Evolutionary conservation across 805 yeast genomes (phyloP).

Genomic region (Pichia manshurica): DNA sequence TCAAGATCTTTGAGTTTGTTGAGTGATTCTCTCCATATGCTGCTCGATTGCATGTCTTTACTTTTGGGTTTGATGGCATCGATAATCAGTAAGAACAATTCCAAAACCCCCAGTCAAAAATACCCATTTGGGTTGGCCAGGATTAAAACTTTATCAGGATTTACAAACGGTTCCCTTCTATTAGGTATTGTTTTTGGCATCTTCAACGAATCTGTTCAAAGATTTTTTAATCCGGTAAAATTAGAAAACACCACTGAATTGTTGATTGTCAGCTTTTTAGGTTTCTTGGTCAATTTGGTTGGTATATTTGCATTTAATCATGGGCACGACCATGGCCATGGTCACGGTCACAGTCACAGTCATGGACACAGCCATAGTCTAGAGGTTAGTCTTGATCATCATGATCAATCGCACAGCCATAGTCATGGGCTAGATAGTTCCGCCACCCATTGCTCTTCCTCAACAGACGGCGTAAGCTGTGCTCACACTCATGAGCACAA

Average conservation of each 20-base stretch:
- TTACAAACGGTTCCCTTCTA: constrained; percentile 85
- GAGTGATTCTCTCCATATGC: constrained; percentile 95
- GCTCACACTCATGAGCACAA: neutral
- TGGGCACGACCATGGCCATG: constrained; percentile 34
- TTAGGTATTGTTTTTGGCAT: constrained; percentile 88
- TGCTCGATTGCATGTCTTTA: constrained; percentile 86
- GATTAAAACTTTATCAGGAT: constrained; percentile 90
- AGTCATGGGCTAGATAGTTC: neutral
- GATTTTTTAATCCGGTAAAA: constrained; percentile 71
- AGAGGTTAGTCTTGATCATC: neutral
- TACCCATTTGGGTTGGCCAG: constrained; percentile 84
- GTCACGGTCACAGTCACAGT: constrained; percentile 26
- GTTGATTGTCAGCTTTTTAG: constrained; percentile 76
- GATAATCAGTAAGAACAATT: constrained; percentile 32
- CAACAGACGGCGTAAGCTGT: neutral
- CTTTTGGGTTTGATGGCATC: constrained; percentile 88
- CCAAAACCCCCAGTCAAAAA: constrained; percentile 28
- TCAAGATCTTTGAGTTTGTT: constrained; percentile 87
- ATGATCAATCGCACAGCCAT: constrained; percentile 1
- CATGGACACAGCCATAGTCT: constrained; percentile 5
- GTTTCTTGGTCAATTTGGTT: constrained; percentile 80
- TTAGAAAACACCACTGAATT: constrained; percentile 79
- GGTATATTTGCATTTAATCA: constrained; percentile 90
- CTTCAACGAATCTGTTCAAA: constrained; percentile 76
- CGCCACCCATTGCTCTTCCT: neutral